Percentiles rank a stretch among this genome's conserved stretches.
phyloP scores from a whole-genome alignment of 2,329 filamentous ascomycete genomes.

The Phaeophleospora eucalypticola region DNA sequence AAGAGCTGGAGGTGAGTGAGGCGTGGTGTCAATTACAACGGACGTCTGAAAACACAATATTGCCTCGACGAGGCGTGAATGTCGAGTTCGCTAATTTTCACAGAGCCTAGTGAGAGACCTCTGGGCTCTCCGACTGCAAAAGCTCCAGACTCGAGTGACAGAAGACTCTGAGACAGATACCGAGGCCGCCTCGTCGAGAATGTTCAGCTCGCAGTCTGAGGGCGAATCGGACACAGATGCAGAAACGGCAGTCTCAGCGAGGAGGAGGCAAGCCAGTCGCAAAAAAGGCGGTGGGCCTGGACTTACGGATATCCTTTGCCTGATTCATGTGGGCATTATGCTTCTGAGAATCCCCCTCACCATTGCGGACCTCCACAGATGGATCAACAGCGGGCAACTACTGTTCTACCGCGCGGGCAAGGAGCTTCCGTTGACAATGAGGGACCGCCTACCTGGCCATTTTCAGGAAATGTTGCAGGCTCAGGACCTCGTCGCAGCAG shows the following conservation, averaged over 20 bases:
- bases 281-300: constrained; percentile 53
- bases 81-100: too few relatives aligned
- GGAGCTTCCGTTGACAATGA: constrained; percentile 60
- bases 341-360: constrained; percentile 73
- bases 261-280: constrained; percentile 31
- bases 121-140: constrained; percentile 71
- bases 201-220: constrained; percentile 59
- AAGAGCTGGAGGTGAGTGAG: constrained; percentile 63
- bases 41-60: too few relatives aligned
- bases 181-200: constrained; percentile 41
- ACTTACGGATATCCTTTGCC: constrained; percentile 67
- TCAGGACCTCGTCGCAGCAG: constrained; percentile 44
- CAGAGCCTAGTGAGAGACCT: constrained; percentile 66
- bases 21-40: too few relatives aligned
- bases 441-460: constrained; percentile 57
- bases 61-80: too few relatives aligned
- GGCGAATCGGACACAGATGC: constrained; percentile 38
- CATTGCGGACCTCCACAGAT: constrained; percentile 65
- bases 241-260: constrained; percentile 30
- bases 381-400: constrained; percentile 64
- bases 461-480: constrained; percentile 59
- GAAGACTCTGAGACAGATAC: constrained; percentile 33
- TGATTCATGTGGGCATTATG: constrained; percentile 76
- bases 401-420: constrained; percentile 63
- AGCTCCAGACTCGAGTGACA: constrained; percentile 44